phyloP scores from a whole-genome alignment of 2,329 filamentous ascomycete genomes.

The Talaromyces atroroseus region DNA sequence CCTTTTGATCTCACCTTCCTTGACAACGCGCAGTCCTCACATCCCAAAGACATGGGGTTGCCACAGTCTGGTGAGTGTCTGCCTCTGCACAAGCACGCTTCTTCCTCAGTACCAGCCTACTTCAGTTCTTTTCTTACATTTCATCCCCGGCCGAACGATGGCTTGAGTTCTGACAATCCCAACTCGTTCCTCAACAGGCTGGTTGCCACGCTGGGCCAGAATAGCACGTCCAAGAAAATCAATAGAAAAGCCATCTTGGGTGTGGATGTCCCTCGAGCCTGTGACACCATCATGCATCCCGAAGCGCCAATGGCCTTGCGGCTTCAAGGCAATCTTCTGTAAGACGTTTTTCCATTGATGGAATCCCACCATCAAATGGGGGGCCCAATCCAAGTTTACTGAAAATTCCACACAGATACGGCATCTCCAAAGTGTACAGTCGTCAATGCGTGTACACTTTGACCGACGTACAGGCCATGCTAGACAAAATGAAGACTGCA shows the following conservation, averaged over 20 bases:
- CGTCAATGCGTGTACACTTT: slow-evolving; percentile 87
- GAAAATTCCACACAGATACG: slow-evolving; percentile 50
- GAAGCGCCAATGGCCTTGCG: slow-evolving; percentile 84
- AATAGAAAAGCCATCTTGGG: slow-evolving; percentile 81
- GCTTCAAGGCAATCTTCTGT: slow-evolving; percentile 83
- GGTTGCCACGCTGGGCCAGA: slow-evolving; percentile 77
- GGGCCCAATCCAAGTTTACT: background rate
- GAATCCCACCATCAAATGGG: no score
- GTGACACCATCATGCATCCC: slow-evolving; percentile 78
- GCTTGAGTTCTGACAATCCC: background rate
- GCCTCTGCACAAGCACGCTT: background rate
- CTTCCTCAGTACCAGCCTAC: background rate
- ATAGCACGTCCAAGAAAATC: slow-evolving; percentile 65
- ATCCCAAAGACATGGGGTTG: slow-evolving; percentile 81
- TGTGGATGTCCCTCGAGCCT: slow-evolving; percentile 81
- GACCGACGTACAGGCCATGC: slow-evolving; percentile 68
- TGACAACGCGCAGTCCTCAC: slow-evolving; percentile 58
- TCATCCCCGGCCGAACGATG: background rate
- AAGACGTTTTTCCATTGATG: slow-evolving; percentile 21
- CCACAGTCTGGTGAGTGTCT: slow-evolving; percentile 76
- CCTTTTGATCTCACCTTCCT: slow-evolving; percentile 7
- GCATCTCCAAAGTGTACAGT: slow-evolving; percentile 75
- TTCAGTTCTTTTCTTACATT: background rate
- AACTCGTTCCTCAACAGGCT: slow-evolving; percentile 55
- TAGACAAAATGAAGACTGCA: slow-evolving; percentile 66